Evolutionary conservation across 345 rosid species (phyloP), one percentile per base, ranked within the genome.

Genomic region (Viola odorata): DNA sequence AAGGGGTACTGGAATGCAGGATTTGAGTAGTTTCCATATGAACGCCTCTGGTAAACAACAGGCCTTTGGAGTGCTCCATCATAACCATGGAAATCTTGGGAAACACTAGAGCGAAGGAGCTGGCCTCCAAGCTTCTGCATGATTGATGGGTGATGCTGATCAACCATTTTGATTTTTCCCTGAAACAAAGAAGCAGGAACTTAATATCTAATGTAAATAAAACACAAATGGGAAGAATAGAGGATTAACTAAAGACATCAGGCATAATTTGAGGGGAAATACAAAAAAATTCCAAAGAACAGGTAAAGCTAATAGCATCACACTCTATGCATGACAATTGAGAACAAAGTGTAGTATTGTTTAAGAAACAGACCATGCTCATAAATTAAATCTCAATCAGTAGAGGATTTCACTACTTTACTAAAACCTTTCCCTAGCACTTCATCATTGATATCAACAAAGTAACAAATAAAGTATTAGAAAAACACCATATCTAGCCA

Each of bases 51-150:
- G 73, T 67, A 64, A 59, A 78, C 32, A 6, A 80, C 77, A 53
- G 85, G 81, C 66, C 73, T 80, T 67, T 74, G 84, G 80, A 74
- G 62, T 69, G 82, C 74, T 36, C 75, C 82, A 37, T 71, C 80
- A 39, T 17, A 63, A 17, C 73, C 67, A 17, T 66, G 77, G 8
- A 62, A 45, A 41, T 83, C 87, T 45, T 72, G 81, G 13, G 89
- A 73, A 65, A 75, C 63, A 54, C 77, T 52, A 4, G 86, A 73
- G 1, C 70, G 80, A 71, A 75, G 75, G 68, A 81, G 64, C 80
- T 85, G 87, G 41, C 92, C 87, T 58, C 86, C 73, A 57, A 78
- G 76, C 83, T 91, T 87, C 69, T 85, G 92, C 71, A 82, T 66
- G 32, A 91, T 68, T 10, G 77, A 64, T 0, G 92, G 92, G 69